phyloP scores from a whole-genome alignment of 371 early-diverging fungal species.

The Dichotomocladium elegans region DNA sequence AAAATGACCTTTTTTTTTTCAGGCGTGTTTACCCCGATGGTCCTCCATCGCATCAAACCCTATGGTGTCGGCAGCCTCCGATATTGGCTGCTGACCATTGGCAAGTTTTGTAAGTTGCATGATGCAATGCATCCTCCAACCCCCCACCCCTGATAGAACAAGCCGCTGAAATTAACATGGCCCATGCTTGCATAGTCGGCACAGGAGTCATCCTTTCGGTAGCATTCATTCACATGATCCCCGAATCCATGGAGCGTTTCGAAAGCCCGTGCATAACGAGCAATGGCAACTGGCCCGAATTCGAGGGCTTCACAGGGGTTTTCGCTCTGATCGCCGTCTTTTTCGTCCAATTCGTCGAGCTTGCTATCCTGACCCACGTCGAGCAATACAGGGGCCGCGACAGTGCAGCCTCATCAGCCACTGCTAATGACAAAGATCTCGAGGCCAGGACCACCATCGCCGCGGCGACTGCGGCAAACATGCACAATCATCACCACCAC shows the following conservation, averaged over 20 bases:
- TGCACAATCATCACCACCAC: too few species aligned
- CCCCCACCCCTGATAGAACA: too few species aligned
- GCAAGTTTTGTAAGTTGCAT: conserved; percentile 44
- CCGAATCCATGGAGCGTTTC: conserved; percentile 37
- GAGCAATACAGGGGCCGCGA: not conserved
- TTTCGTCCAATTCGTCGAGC: conserved; percentile 35
- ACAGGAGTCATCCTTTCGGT: conserved; percentile 46
- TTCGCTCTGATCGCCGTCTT: conserved; percentile 48
- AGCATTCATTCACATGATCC: conserved; percentile 47
- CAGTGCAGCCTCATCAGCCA: not conserved
- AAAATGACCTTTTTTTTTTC: not conserved
- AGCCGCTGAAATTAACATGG: too few species aligned
- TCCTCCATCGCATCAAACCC: conserved; percentile 26
- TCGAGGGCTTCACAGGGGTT: conserved; percentile 40
- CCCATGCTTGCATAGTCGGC: conserved; percentile 20
- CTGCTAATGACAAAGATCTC: not conserved
- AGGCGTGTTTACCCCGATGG: conserved; percentile 33
- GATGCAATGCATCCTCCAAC: too few species aligned
- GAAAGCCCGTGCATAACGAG: conserved; percentile 33
- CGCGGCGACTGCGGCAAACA: too few species aligned
- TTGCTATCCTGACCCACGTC: conserved; percentile 26
- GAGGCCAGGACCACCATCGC: not conserved
- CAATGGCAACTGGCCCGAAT: conserved; percentile 28
- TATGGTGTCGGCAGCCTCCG: conserved; percentile 22
- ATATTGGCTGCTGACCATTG: conserved; percentile 32